These are phyloP conservation scores for Beauveria sp. DNA, from an alignment of 2,329 filamentous ascomycete species.

Conservation along the genomic window DNA sequence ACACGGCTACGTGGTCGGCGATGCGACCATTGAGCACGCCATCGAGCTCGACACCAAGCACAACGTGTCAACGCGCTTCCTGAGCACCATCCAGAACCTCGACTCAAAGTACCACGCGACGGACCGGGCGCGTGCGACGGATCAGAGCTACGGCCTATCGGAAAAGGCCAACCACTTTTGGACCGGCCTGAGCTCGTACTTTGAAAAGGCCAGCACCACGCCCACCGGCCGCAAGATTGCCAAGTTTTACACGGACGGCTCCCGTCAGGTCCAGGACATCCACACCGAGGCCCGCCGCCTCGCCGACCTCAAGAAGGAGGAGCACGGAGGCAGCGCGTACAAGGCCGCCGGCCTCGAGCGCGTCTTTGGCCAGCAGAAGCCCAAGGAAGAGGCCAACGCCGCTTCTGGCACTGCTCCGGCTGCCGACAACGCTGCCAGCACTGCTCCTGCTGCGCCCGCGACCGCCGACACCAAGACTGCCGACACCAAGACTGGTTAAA, in stretches of 20 bases:
- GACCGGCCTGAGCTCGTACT: constrained; percentile 73
- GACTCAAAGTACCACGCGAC: constrained; percentile 82
- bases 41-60: constrained; percentile 87
- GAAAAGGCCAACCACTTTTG: constrained; percentile 59
- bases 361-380: constrained; percentile 48
- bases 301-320: constrained; percentile 75
- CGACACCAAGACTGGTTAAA: constrained; percentile 13
- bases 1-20: constrained; percentile 80
- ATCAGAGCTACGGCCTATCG: constrained; percentile 76
- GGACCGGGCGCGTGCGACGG: constrained; percentile 76
- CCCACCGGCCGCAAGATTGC: constrained; percentile 84
- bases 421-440: constrained; percentile 10
- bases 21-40: constrained; percentile 68
- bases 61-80: constrained; percentile 75
- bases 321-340: constrained; percentile 51
- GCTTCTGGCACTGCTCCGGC: constrained; percentile 14
- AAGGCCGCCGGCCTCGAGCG: constrained; percentile 51
- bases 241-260: constrained; percentile 76
- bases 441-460: not conserved
- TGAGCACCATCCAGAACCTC: constrained; percentile 64
- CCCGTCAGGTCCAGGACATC: constrained; percentile 89
- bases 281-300: constrained; percentile 84
- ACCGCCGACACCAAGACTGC: constrained; percentile 13
- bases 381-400: constrained; percentile 30
- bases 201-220: constrained; percentile 83